Conservation (phyloP, 352 stramenopile genomes). For the Globisporangium mamillatum region DNA sequence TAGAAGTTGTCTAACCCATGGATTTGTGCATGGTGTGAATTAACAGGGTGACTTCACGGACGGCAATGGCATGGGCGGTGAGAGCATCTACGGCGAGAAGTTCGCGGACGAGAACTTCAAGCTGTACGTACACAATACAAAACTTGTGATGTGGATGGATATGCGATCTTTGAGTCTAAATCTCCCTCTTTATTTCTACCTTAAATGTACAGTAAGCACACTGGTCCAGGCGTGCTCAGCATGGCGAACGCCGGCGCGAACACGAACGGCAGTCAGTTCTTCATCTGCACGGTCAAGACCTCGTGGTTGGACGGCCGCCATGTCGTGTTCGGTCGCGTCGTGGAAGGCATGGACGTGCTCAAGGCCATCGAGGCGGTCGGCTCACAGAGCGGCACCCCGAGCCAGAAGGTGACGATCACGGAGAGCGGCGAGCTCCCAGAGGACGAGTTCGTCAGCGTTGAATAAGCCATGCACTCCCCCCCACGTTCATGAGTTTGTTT, state of each 20-base stretch:
- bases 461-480: constrained; percentile 18
- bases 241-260: constrained; percentile 86
- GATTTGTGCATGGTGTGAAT: constrained; percentile 7
- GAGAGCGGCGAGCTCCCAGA: constrained; percentile 92
- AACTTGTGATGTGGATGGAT: neutral
- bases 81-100: constrained; percentile 93
- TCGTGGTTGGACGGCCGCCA: constrained; percentile 88
- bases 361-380: constrained; percentile 95
- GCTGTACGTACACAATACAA: constrained; percentile 33
- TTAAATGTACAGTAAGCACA: constrained; percentile 50
- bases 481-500: neutral
- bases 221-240: constrained; percentile 61
- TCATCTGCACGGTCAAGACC: constrained; percentile 94
- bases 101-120: constrained; percentile 97
- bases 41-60: constrained; percentile 73
- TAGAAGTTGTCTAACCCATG: neutral
- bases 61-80: constrained; percentile 80
- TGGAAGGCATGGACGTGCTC: constrained; percentile 96
- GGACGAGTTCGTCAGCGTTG: constrained; percentile 44
- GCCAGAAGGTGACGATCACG: constrained; percentile 88
- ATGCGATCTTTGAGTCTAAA: constrained; percentile 5
- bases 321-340: constrained; percentile 93
- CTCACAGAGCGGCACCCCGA: constrained; percentile 87
- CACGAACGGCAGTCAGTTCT: constrained; percentile 98
- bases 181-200: neutral